phyloP scores from a whole-genome alignment of 345 rosid genomes.

The Arabidopsis arenosa region DNA sequence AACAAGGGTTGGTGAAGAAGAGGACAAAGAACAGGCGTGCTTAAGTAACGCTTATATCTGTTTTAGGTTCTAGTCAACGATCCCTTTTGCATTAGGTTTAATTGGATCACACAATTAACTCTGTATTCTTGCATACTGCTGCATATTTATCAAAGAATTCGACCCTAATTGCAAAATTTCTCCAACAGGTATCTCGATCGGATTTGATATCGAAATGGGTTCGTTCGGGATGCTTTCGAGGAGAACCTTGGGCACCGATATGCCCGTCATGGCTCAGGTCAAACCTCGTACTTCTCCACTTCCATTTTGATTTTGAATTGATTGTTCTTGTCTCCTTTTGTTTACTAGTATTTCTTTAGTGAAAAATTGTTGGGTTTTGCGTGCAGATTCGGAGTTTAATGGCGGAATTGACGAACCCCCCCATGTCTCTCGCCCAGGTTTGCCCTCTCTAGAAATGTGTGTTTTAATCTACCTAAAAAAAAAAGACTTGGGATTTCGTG shows the following conservation, averaged over 20 bases:
- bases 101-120: background rate
- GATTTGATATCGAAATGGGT: slow-evolving; percentile 65
- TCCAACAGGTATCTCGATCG: background rate
- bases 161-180: background rate
- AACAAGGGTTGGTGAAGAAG: slow-evolving; percentile 34
- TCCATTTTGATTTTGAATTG: background rate
- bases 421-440: slow-evolving; percentile 94
- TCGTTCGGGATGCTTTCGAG: slow-evolving; percentile 75
- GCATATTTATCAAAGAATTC: background rate
- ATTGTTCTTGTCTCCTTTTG: background rate
- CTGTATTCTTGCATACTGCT: background rate
- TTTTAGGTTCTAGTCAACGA: background rate
- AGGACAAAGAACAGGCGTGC: slow-evolving; percentile 14
- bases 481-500: slow-evolving; percentile 21
- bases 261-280: slow-evolving; percentile 92
- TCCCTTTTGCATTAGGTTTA: slow-evolving; percentile 4
- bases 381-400: slow-evolving; percentile 81
- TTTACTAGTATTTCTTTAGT: background rate
- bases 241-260: slow-evolving; percentile 80
- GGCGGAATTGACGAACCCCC: slow-evolving; percentile 68
- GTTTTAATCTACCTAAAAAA: background rate
- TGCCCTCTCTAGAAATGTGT: slow-evolving; percentile 34
- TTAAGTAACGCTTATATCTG: background rate
- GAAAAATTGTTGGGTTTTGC: slow-evolving; percentile 36
- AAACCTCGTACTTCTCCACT: slow-evolving; percentile 16